Percentiles rank a stretch among this genome's conserved stretches.
phyloP scores from a whole-genome alignment of 2,329 filamentous ascomycete species.

The Ceratocystis cacaofunesta region DNA sequence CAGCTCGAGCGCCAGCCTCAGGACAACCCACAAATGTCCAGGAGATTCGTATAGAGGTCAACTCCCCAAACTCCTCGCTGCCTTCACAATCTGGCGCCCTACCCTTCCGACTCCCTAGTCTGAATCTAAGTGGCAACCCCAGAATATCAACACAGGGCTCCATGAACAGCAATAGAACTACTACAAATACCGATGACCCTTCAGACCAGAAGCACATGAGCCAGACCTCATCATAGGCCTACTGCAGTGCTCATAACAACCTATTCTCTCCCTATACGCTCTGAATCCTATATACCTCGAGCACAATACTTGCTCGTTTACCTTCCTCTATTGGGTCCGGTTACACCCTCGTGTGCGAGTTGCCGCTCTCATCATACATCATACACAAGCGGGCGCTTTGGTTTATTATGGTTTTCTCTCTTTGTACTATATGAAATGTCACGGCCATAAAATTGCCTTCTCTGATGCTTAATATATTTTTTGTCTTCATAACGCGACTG shows the following conservation, averaged over 20 bases:
- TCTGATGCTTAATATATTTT: not conserved
- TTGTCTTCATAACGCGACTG: not conserved
- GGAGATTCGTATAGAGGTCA: not conserved
- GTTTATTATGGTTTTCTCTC: not conserved
- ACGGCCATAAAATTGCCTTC: not conserved
- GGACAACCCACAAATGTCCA: not conserved
- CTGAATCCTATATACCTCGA: not conserved
- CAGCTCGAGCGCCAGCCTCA: not conserved
- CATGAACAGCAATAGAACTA: slow-evolving; percentile 21
- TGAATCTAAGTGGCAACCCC: slow-evolving; percentile 36
- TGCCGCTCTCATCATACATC: not conserved
- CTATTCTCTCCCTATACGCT: not conserved
- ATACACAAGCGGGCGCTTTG: not conserved
- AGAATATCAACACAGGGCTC: slow-evolving; percentile 46
- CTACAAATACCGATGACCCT: slow-evolving; percentile 9
- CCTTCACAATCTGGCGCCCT: slow-evolving; percentile 28
- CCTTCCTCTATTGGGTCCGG: not conserved
- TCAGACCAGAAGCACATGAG: not conserved
- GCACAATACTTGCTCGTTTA: not conserved
- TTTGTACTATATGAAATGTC: slow-evolving; percentile 4
- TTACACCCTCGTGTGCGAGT: not conserved
- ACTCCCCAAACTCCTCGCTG: slow-evolving; percentile 20
- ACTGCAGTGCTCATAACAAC: not conserved
- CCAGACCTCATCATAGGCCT: not conserved
- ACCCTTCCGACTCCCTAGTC: slow-evolving; percentile 33